Evolutionary conservation across 495 filamentous ascomycete species (phyloP), one percentile per base, ranked within the genome.

Genomic region (Penicillium atrosanguineum): DNA sequence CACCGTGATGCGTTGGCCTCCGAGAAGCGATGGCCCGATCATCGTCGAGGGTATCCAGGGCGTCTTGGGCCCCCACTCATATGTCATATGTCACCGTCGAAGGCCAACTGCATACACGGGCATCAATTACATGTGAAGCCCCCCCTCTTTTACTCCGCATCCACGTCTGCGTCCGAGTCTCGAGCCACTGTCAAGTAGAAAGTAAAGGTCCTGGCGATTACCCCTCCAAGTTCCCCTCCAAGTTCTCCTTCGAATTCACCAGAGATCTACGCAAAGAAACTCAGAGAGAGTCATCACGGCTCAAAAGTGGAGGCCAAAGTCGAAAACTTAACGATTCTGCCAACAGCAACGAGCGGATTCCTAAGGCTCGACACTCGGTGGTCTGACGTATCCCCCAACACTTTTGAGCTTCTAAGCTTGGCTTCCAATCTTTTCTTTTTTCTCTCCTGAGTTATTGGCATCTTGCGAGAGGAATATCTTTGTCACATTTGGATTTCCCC

Each of bases 71-170:
- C 23, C 26, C 38, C 43, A 23, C 41, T 31, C 31, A 34, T 12
- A 12, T 31, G 28, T n/a, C n/a, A n/a, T n/a, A 42, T 52, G 42
- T 20, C 29, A 52, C 49, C 48, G 6, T 25, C 26, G 44, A 18
- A 28, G 20, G 26, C 11, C 15, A 19, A 23, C 23, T 7, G 11
- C 11, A 34, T 19, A 19, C 39, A n/a, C 39, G 36, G 48, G 34
- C 48, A 23, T 50, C 42, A 34, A 15, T 20, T n/a, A 51, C 56
- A 59, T 59, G 56, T 59, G 56, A 59, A 42, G 42, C 46, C 49
- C 49, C 56, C 56, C 46, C 51, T 55, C 49, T 51, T 48, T 26
- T 56, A n/a, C 20, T 48, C 29, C 36, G 40, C 29, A 23, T 23
- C 23, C 23, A 5, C 2, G 23, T 23, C 23, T 23, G 40, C 29